Evolutionary conservation across 768 basidiomycete species (phyloP), one percentile per base, ranked within the genome.

Genomic region (Leccinellum luteum): DNA sequence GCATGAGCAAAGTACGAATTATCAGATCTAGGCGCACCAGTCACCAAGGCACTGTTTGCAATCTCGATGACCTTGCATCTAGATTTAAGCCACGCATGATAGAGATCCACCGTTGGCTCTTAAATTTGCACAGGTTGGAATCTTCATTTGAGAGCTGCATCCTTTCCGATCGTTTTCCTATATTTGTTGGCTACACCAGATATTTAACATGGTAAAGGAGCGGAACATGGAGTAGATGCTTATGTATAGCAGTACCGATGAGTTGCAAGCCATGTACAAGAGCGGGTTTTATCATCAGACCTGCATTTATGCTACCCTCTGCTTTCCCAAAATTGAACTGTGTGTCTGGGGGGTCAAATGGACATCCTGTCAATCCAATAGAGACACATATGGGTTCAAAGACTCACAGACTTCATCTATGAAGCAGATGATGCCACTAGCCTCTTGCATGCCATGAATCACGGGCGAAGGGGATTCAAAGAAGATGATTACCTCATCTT

Each of bases 211-310:
- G 9, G 27, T 27, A 27, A 27, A 27, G 6, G 27, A 28, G 23
- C 9, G 23, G 52, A 32, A 41, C 10, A 10, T 30, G 28, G 28
- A 4, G 10, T 25, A 7, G 32, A 49, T 35, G 78, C 86, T 57
- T 71, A 90, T 89, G 85, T 6, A 94, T 95, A 0, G 93, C 96
- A 0, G 94, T 94, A n/a, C 94, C 92, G 6, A 96, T 90, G 2
- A 95, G 84, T 66, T 92, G 89, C 9, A 96, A 75, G 6, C 94
- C 94, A 32, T 92, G 78, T 6, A 92, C 93, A 1, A 95, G 79
- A 0, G 93, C 90, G 30, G 92, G 92, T n/a, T 94, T 95, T 64
- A 94, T 93, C 91, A 94, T 94, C 65, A 91, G 87, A 0, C 92
- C 92, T 2, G 90, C 94, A 64, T 95, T 92, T 58, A 96, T 87